A percentile compares a stretch with the other conserved stretches of the same genome.
These are phyloP conservation scores for Crassisporium funariophilum DNA, from an alignment of 768 basidiomycete genomes.

Conservation along the genomic window DNA sequence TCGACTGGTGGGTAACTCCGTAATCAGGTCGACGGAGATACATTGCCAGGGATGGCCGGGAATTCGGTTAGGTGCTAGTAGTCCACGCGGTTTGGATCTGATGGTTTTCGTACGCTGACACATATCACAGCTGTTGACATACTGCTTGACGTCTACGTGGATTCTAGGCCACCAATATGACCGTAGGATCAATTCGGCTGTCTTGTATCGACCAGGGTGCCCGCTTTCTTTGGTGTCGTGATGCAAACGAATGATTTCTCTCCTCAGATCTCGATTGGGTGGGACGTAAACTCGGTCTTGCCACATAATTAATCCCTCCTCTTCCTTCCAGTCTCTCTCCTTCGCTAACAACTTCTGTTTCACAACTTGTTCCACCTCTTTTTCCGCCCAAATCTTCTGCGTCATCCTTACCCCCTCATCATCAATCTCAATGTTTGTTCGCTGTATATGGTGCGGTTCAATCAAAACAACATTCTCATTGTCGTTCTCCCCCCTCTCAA, in stretches of 20 bases:
- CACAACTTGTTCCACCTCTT: not conserved
- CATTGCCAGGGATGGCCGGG: not conserved
- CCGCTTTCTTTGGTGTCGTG: not conserved
- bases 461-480: slow-evolving; percentile 20
- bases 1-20: not conserved
- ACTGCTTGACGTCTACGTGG: not conserved
- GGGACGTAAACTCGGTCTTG: not conserved
- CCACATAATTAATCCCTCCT: not conserved
- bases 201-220: not conserved
- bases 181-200: not conserved
- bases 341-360: not conserved
- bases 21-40: not conserved
- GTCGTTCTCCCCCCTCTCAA: slow-evolving; percentile 19
- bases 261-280: not conserved
- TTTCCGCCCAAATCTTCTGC: not conserved
- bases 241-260: not conserved
- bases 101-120: not conserved
- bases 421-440: slow-evolving; percentile 3
- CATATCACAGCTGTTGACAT: not conserved
- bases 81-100: not conserved
- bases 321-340: not conserved
- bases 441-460: not conserved
- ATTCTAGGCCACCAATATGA: not conserved
- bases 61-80: not conserved
- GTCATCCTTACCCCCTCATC: not conserved